These are phyloP conservation scores for Nakazawaea wickerhamii DNA, from an alignment of 805 yeast species.

Conservation along the genomic window DNA sequence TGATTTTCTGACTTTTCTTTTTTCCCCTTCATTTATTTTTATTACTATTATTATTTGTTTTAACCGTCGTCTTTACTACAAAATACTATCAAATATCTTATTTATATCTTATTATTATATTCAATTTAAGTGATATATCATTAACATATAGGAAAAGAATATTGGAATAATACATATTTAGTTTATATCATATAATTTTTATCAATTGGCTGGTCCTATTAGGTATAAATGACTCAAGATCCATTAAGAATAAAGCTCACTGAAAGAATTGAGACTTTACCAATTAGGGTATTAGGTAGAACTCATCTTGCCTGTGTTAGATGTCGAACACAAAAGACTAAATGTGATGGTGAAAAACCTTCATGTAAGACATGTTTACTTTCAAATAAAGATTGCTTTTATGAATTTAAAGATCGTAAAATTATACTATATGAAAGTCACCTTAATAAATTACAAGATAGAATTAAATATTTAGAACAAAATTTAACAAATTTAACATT, in stretches of 20 bases:
- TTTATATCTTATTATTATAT: too few species aligned
- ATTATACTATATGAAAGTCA: slow-evolving; percentile 25
- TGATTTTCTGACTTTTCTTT: too few species aligned
- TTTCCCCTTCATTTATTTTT: too few species aligned
- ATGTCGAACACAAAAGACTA: slow-evolving; percentile 44
- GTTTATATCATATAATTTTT: too few species aligned
- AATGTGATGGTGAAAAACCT: slow-evolving; percentile 39
- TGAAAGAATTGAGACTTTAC: slow-evolving; percentile 17
- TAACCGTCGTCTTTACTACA: too few species aligned
- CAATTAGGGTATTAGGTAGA: slow-evolving; percentile 23
- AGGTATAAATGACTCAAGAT: background rate
- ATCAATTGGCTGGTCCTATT: background rate
- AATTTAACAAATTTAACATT: slow-evolving; percentile 10
- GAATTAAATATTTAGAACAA: slow-evolving; percentile 21
- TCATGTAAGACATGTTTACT: slow-evolving; percentile 23
- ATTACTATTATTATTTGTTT: too few species aligned
- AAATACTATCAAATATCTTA: too few species aligned
- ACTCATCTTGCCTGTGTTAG: slow-evolving; percentile 40
- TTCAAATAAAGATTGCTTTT: slow-evolving; percentile 20
- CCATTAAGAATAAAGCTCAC: slow-evolving; percentile 11
- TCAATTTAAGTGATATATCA: too few species aligned
- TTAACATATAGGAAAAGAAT: too few species aligned
- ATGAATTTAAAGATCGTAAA: slow-evolving; percentile 25
- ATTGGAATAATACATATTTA: too few species aligned
- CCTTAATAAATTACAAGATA: slow-evolving; percentile 19